Conservation (phyloP, 2,329 filamentous ascomycete genomes). For the Plenodomus biglobosus region DNA sequence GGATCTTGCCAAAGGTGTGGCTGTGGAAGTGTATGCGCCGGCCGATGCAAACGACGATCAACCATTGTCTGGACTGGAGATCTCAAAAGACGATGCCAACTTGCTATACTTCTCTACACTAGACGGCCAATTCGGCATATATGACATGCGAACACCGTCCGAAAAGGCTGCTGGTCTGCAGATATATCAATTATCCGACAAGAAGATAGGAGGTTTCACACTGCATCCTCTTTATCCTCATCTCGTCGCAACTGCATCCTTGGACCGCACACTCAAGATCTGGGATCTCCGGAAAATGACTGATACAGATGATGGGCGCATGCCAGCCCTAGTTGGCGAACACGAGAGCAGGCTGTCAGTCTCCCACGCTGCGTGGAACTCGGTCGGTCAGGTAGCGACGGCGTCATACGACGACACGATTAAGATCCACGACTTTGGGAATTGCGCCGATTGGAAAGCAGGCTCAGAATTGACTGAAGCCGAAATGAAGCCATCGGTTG, state of each 20-base stretch:
- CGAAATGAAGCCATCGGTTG: slow-evolving; percentile 68
- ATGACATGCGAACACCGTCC: slow-evolving; percentile 68
- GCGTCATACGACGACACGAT: slow-evolving; percentile 93
- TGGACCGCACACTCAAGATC: slow-evolving; percentile 85
- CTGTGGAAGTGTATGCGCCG: slow-evolving; percentile 79
- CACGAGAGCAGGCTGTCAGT: slow-evolving; percentile 83
- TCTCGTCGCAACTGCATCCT: slow-evolving; percentile 81
- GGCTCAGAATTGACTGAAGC: slow-evolving; percentile 59
- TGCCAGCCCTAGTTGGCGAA: slow-evolving; percentile 74
- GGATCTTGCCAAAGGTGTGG: slow-evolving; percentile 77
- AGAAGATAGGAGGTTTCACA: slow-evolving; percentile 94
- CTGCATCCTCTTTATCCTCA: slow-evolving; percentile 79
- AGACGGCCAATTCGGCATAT: slow-evolving; percentile 74
- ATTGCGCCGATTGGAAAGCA: slow-evolving; percentile 53
- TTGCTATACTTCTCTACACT: slow-evolving; percentile 85
- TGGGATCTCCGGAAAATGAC: slow-evolving; percentile 87
- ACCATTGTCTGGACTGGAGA: slow-evolving; percentile 81
- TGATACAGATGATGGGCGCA: slow-evolving; percentile 60
- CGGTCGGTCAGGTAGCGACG: slow-evolving; percentile 82
- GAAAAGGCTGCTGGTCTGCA: slow-evolving; percentile 56
- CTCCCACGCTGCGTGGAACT: slow-evolving; percentile 88
- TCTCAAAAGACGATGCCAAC: slow-evolving; percentile 69
- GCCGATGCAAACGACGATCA: slow-evolving; percentile 68
- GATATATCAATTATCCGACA: slow-evolving; percentile 76
- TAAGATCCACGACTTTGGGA: slow-evolving; percentile 80